Base-by-base conservation (phyloP, 2,329 filamentous ascomycete species). In the Chaetomium sp. region DNA sequence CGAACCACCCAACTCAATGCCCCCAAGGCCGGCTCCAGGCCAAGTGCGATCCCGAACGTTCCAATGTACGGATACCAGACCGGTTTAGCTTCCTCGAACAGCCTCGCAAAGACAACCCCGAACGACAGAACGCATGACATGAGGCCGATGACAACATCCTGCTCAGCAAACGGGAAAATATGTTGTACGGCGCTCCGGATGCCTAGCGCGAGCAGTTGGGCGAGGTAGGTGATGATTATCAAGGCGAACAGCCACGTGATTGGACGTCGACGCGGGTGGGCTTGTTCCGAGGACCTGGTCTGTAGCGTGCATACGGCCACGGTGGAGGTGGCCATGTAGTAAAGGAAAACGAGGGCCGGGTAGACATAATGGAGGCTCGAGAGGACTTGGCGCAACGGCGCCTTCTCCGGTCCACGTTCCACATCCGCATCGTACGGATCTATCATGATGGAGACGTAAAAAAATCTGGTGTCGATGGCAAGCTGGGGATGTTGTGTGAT, bases 61-160 rank as follows among this genome's bases (percentile, higher is more conserved):
- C 82, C 84, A 59, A 80, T 79, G 59, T 82, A 84, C 0, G 85
- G 82, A 61, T 85, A 82, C 76, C 82, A 85, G 8, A 82, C 74
- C 2, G 77, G 74, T 51, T 75, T 72, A 35, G 73, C 66, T 14
- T 73, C 71, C 52, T 81, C 78, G 2, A 74, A 70, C 11, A 87
- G 73, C 19, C 75, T 76, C 42, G 79, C 74, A 56, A 83, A 71
- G 61, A 86, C 75, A 11, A 85, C 76, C 3, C 81, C 78, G 68
- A 85, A 89, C n/a, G 82, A 74, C 34, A 88, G 69, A 46, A 84
- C 74, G 53, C 82, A 86, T 1, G 84, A 80, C 33, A 88, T 70
- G 40, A 80, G 71, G 53, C 82, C 80, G 53, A 88, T 77, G 58
- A 78, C 72, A 41, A 73, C 69, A 61, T 80, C 72, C 51, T 79